Conservation (phyloP, 2,329 filamentous ascomycete species). For the Talaromyces sp. region DNA sequence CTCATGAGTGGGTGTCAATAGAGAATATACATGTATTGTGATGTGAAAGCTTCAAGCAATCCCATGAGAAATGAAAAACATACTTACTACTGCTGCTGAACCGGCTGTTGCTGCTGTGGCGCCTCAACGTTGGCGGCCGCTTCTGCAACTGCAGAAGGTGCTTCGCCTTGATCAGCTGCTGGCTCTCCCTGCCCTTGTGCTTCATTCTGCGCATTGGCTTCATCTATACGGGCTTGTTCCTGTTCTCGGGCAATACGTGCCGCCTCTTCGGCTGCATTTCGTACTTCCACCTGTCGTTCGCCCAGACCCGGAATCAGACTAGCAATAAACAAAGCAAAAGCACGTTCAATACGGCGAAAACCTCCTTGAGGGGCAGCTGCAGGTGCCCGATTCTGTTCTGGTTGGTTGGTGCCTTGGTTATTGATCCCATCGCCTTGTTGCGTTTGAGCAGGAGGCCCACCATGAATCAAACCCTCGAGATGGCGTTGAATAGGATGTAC, state of each 20-base stretch:
- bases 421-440: conserved; percentile 22
- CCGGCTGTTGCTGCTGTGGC: background rate
- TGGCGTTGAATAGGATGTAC: conserved; percentile 45
- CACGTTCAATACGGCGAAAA: conserved; percentile 53
- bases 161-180: conserved; percentile 19
- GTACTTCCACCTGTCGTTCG: conserved; percentile 58
- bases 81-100: background rate
- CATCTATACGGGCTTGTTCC: conserved; percentile 30
- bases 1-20: background rate
- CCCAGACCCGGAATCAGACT: conserved; percentile 63
- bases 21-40: conserved; percentile 4
- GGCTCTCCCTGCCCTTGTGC: background rate
- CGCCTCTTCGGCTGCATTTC: conserved; percentile 53
- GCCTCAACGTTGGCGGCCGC: background rate
- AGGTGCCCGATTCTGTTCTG: conserved; percentile 6
- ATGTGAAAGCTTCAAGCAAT: background rate
- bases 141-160: conserved; percentile 2
- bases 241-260: conserved; percentile 28
- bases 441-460: conserved; percentile 20
- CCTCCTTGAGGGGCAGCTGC: conserved; percentile 24
- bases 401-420: conserved; percentile 2
- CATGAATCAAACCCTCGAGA: conserved; percentile 44
- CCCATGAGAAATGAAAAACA: background rate
- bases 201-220: conserved; percentile 26
- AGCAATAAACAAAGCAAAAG: conserved; percentile 61